Percentiles rank a stretch among this genome's conserved stretches.
These are phyloP conservation scores for Aureobasidium zeae DNA, from an alignment of 2,329 filamentous ascomycete genomes.

Conservation along the genomic window DNA sequence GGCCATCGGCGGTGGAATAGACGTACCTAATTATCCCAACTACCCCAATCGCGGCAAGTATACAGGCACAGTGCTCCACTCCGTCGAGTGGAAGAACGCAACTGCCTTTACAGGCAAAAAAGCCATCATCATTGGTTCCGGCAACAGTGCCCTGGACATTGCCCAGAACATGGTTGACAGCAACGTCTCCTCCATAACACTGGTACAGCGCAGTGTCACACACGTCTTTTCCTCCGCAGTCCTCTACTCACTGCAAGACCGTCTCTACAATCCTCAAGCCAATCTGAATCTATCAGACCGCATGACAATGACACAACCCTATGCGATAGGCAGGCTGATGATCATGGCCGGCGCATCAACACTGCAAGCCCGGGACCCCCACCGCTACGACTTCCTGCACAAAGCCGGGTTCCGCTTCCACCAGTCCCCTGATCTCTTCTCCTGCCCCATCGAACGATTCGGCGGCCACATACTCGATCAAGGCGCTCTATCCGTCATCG, in stretches of 20 bases:
- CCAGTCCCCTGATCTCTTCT: slow-evolving; percentile 25
- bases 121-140: slow-evolving; percentile 39
- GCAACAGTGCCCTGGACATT: slow-evolving; percentile 42
- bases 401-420: slow-evolving; percentile 32
- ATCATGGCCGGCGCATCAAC: slow-evolving; percentile 18
- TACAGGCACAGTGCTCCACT: slow-evolving; percentile 31
- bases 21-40: slow-evolving; percentile 20
- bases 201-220: slow-evolving; percentile 38
- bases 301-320: slow-evolving; percentile 3
- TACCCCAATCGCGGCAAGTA: slow-evolving; percentile 25
- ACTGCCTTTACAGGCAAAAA: slow-evolving; percentile 32
- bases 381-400: slow-evolving; percentile 29
- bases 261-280: slow-evolving; percentile 20
- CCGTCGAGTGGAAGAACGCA: slow-evolving; percentile 28
- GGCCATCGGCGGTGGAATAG: slow-evolving; percentile 26
- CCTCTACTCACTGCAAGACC: neutral
- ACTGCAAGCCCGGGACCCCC: slow-evolving; percentile 26
- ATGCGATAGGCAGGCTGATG: slow-evolving; percentile 11
- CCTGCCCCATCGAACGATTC: slow-evolving; percentile 30
- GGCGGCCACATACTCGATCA: slow-evolving; percentile 37
- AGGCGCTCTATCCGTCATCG: slow-evolving; percentile 28
- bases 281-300: slow-evolving; percentile 23
- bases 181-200: slow-evolving; percentile 35
- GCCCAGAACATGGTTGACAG: slow-evolving; percentile 40
- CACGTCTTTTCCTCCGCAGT: neutral